Percentiles rank a stretch among this genome's conserved stretches.
Evolutionary conservation across 768 basidiomycete species (phyloP).

Genomic region (Sarcomyxa edulis): DNA sequence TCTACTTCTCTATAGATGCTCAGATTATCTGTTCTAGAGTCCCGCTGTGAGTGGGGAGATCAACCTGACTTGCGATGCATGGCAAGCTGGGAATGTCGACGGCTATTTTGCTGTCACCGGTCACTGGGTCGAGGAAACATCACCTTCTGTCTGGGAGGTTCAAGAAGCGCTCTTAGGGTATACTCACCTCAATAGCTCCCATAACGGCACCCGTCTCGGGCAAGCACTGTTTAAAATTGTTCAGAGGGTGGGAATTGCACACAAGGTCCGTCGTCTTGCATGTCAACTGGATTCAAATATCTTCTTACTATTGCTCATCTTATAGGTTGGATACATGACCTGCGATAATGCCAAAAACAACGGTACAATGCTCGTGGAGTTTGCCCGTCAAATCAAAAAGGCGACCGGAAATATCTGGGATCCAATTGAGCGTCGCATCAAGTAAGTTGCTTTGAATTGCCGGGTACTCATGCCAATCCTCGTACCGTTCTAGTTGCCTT

Average conservation of each 20-base stretch:
- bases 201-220: constrained; percentile 27
- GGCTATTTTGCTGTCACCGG: constrained; percentile 33
- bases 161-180: constrained; percentile 28
- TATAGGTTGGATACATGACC: constrained; percentile 28
- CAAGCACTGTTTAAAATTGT: constrained; percentile 32
- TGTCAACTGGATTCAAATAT: background rate
- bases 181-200: constrained; percentile 26
- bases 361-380: constrained; percentile 24
- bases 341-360: constrained; percentile 35
- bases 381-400: constrained; percentile 11
- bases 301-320: constrained; percentile 1
- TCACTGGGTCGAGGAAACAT: constrained; percentile 31
- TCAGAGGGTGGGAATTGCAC: constrained; percentile 15
- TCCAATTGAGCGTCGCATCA: constrained; percentile 2
- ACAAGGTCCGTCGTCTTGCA: constrained; percentile 25
- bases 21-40: too few species aligned
- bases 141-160: constrained; percentile 18
- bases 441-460: constrained; percentile 3
- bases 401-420: background rate
- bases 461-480: background rate
- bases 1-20: too few species aligned
- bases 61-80: constrained; percentile 31
- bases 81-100: constrained; percentile 32
- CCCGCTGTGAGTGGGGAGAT: constrained; percentile 9
- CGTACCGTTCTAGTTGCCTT: constrained; percentile 16